Evolutionary conservation across 164 flowering plant species (phyloP), one percentile per base, ranked within the genome.

Genomic region (Umbilicus rupestris): DNA sequence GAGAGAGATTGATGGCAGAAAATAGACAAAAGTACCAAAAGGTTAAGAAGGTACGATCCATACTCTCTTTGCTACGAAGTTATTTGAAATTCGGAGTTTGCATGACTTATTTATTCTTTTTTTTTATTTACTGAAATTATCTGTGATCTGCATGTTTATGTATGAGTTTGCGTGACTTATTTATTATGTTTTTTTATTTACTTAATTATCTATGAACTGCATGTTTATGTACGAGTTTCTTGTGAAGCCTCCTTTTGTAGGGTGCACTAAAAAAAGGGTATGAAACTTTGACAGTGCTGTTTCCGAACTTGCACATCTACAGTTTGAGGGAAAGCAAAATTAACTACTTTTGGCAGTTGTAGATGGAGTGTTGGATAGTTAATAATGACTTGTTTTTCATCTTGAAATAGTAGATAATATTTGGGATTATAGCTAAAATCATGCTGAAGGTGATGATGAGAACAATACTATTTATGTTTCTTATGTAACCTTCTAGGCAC

Each of bases 1-100:
- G 96, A 72, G 98, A 94, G 77, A 78, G 83, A 68, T 75, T 87
- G 78, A 91, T 91, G 92, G 98, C 98, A 47, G 98, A 94, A 77
- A 94, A 94, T 74, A 81, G 96, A 69, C 95, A 94, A 68, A 94
- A 84, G 77, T 94, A 91, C 78, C 96, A 91, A 70, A 85, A 84
- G 78, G 96, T 89, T 52, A 94, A 94, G 76, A 94, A 91, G 97
- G 98, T 88, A 74, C 19, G 68, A 60, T 72, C 29, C n/a, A 31
- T 63, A 41, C 28, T 29, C 39, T 24, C 29, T 29, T 17, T 19
- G 5, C 29, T 28, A 19, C 12, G 26, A 28, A 9, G 16, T 33
- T 28, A 11, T 55, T 3, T 24, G 59, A 55, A 31, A 24, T 14
- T 30, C 10, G 60, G 60, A 55, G 19, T 26, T 26, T 55, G 30